A percentile compares a stretch with the other conserved stretches of the same genome.
These are phyloP conservation scores for Aspergillus latus DNA, from an alignment of 2,329 filamentous ascomycete species.

Conservation along the genomic window DNA sequence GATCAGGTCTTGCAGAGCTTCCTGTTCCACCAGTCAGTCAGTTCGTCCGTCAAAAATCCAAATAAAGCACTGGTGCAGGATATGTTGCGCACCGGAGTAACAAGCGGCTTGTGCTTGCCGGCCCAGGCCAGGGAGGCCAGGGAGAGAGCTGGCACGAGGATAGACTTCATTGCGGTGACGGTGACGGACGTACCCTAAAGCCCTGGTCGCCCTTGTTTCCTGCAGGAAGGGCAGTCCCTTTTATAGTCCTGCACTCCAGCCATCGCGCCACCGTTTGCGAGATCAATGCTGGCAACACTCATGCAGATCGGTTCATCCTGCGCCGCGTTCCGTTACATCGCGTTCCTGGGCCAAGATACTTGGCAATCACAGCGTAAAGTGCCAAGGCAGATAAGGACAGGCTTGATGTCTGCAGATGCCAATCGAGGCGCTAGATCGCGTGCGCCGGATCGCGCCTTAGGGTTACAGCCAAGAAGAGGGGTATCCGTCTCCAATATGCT, in stretches of 20 bases:
- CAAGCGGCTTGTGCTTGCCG: conserved; percentile 1
- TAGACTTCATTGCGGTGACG: conserved; percentile 14
- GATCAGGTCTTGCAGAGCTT: conserved; percentile 41
- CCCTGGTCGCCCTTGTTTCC: neutral
- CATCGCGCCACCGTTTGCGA: neutral
- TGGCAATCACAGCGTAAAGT: conserved; percentile 8
- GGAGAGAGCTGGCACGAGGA: conserved; percentile 7
- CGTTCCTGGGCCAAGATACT: conserved; percentile 9
- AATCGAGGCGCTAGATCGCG: neutral
- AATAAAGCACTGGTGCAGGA: neutral
- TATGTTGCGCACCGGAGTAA: conserved; percentile 10
- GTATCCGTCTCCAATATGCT: neutral
- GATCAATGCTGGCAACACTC: neutral
- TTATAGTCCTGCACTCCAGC: neutral
- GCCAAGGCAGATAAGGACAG: conserved; percentile 17
- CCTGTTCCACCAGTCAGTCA: neutral
- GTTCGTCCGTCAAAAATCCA: neutral
- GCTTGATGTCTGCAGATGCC: neutral
- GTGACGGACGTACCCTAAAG: neutral
- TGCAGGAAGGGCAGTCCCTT: neutral
- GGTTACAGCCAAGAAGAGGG: conserved; percentile 13
- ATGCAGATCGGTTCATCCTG: neutral
- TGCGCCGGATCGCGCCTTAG: neutral
- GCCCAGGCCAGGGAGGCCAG: conserved; percentile 15
- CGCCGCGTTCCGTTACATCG: conserved; percentile 17